Percentiles rank a stretch among this genome's conserved stretches.
phyloP scores from a whole-genome alignment of 169 alveolate genomes.

The Gregarina niphandrodes region DNA sequence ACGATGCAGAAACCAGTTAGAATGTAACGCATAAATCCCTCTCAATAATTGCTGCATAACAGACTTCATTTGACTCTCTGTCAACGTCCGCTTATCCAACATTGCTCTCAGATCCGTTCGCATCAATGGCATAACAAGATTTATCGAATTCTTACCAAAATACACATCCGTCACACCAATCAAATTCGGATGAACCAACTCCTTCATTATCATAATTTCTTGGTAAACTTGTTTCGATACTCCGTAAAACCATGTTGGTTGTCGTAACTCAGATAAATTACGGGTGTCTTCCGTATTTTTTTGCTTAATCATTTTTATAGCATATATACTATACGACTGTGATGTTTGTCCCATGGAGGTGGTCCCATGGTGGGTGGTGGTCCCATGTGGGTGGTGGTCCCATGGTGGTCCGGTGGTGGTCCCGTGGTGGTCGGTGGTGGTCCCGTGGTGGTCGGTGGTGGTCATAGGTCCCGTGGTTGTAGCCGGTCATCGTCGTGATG shows the following conservation, averaged over 20 bases:
- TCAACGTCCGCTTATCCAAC: constrained; percentile 35
- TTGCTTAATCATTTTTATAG: background rate
- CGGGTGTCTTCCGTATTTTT: background rate
- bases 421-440: too few relatives aligned
- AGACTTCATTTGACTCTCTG: constrained; percentile 33
- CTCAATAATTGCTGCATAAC: constrained; percentile 13
- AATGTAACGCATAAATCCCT: constrained; percentile 13
- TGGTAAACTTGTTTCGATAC: constrained; percentile 19
- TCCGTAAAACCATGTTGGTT: background rate
- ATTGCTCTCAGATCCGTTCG: constrained; percentile 47
- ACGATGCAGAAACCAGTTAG: constrained; percentile 14
- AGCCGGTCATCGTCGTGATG: too few relatives aligned
- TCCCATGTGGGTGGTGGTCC: too few relatives aligned
- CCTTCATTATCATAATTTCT: constrained; percentile 41
- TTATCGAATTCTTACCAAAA: constrained; percentile 14
- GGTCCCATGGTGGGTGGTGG: too few relatives aligned
- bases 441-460: too few relatives aligned
- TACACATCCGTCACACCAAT: constrained; percentile 33
- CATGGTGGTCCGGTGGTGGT: too few relatives aligned
- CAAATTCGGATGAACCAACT: constrained; percentile 37
- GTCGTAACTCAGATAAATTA: background rate
- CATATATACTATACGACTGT: background rate
- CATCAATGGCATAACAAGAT: constrained; percentile 41
- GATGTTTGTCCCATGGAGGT: background rate
- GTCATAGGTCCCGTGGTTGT: too few relatives aligned